A percentile compares a stretch with the other conserved stretches of the same genome.
These are phyloP conservation scores for Teratosphaeria pseudoeucalypti DNA, from an alignment of 2,329 filamentous ascomycete genomes.

Conservation along the genomic window DNA sequence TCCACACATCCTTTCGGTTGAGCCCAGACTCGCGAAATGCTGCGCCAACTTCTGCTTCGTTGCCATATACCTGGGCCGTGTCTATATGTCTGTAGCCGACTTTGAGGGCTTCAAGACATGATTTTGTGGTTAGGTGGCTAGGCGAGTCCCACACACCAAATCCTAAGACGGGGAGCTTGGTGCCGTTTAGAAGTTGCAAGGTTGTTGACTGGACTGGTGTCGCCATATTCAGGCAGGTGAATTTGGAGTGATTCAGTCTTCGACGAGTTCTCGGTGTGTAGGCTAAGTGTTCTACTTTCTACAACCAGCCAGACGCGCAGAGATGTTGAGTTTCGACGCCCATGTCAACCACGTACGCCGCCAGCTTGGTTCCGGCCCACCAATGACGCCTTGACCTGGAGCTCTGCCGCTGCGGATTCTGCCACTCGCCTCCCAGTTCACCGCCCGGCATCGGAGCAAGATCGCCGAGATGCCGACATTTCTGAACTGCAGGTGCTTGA, in stretches of 20 bases:
- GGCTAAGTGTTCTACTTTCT: too few species aligned
- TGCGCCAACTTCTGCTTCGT: constrained; percentile 56
- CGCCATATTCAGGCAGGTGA: background rate
- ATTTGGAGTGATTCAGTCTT: background rate
- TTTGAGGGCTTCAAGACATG: constrained; percentile 48
- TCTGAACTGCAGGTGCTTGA: background rate
- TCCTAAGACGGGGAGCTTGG: constrained; percentile 54
- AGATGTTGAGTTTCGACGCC: background rate
- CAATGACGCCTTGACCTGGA: background rate
- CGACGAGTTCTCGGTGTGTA: background rate
- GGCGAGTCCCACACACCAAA: constrained; percentile 59
- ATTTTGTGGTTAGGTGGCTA: constrained; percentile 31
- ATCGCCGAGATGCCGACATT: background rate
- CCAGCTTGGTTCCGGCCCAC: background rate
- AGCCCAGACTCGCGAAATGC: constrained; percentile 50
- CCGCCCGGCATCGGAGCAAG: background rate
- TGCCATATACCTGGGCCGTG: constrained; percentile 59
- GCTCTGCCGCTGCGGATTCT: background rate
- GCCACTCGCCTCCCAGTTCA: background rate
- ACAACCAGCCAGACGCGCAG: background rate
- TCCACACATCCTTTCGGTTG: constrained; percentile 49
- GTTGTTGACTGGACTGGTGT: background rate
- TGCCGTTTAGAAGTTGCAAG: constrained; percentile 33
- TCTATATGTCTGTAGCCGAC: constrained; percentile 55
- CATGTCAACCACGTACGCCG: background rate